Evolutionary conservation across 1,139 yeast genomes (phyloP), one percentile per base, ranked within the genome.

Genomic region (Hyphopichia pseudoburtonii): DNA sequence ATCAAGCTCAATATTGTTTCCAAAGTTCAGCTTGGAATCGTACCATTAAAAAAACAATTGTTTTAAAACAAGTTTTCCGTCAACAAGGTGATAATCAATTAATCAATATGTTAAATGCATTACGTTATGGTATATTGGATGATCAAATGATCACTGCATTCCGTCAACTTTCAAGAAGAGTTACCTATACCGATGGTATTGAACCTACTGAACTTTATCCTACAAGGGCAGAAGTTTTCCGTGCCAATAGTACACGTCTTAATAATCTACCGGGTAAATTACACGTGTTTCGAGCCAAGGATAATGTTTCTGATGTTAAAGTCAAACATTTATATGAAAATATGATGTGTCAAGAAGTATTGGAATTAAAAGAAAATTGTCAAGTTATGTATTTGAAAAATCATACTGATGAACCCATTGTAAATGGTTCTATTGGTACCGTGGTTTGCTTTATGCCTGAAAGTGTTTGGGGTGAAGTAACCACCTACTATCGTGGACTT

Each of bases 191-290:
- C 1, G 96, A 87, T 59, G 92, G 90, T 0, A 78, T 88, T 17
- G 80, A 72, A 45, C 95, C 96, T 5, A 86, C 95, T 0, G 94
- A 84, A 54, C 63, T 87, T 30, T 88, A 74, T 52, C 86, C 96
- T 0, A 80, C 87, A 0, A 71, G 94, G 48, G 62, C 69, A 25
- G 94, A 87, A 52, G 97, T 89, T 2, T 84, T 81, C 33, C 44
- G 58, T 17, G 88, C 95, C 1, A 89, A 89, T 52, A 56, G 66
- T 22, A 47, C 65, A 25, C 70, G 89, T 41, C 63, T 89, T 40
- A 43, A 46, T 8, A 54, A 50, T 31, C 48, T 71, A 6, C 38
- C 47, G 5, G 60, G 66, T 0, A 54, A 56, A 1, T 52, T 82
- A 5, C 62, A 67, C 1, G 80, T 80, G 1, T 86, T 64, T 50